phyloP scores from a whole-genome alignment of 169 alveolate genomes.

The Plasmodium coatneyi region DNA sequence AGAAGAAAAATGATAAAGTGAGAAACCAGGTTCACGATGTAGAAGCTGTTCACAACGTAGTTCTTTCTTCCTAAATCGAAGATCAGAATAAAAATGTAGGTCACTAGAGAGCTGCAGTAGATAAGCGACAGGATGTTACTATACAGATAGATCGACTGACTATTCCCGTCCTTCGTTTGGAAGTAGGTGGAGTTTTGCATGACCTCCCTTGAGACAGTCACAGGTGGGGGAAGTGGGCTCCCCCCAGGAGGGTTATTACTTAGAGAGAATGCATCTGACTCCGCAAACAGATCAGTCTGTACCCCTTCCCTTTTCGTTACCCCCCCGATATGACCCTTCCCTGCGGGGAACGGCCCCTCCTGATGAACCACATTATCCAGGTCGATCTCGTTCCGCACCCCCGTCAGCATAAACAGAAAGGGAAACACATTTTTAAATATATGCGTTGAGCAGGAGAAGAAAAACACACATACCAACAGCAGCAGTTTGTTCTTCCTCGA shows the following conservation, averaged over 20 bases:
- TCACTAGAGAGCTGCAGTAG: conserved; percentile 45
- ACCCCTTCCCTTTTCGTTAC: not conserved
- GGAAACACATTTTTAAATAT: conserved; percentile 62
- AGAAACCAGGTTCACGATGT: conserved; percentile 32
- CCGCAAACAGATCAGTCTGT: not conserved
- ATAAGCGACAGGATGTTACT: conserved; percentile 37
- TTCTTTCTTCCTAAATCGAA: conserved; percentile 49
- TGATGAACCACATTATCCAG: not conserved
- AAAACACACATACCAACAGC: conserved; percentile 38
- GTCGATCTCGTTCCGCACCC: not conserved
- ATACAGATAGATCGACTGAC: conserved; percentile 30
- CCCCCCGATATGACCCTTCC: not conserved
- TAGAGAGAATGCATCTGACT: not conserved
- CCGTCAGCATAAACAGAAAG: conserved; percentile 66
- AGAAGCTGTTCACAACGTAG: conserved; percentile 19
- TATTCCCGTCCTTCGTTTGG: not conserved
- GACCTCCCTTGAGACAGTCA: not conserved
- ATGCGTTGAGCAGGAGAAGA: conserved; percentile 71
- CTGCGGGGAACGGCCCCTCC: not conserved
- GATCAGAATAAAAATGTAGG: conserved; percentile 48
- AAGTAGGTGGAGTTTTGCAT: not conserved
- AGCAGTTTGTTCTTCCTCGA: conserved; percentile 27
- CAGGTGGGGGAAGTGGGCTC: not conserved
- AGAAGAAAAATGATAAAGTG: conserved; percentile 48
- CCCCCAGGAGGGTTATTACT: not conserved